Evolutionary conservation across 495 filamentous ascomycete species (phyloP), one percentile per base, ranked within the genome.

Genomic region (Clohesyomyces aquaticus): DNA sequence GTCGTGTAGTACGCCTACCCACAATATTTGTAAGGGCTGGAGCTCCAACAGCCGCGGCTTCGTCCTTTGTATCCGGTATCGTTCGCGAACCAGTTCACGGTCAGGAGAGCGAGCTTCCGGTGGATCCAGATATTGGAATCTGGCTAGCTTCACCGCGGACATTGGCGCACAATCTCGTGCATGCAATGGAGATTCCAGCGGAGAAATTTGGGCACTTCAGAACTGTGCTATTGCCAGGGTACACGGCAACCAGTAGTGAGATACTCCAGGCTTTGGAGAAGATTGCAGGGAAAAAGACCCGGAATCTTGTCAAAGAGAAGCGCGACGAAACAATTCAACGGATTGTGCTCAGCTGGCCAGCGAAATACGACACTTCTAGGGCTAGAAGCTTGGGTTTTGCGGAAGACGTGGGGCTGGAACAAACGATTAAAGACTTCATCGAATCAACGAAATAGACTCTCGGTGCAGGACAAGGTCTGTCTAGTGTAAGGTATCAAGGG

Each of bases 121-220:
- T 71, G 28, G 60, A 65, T 49, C 61, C 65, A 19, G 52, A 55
- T 47, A 63, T 89, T 67, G 76, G 68, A 16, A 64, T 71, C 27
- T 71, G 68, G 68, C 43, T 71, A 16, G 53, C 47, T 1, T 67
- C 63, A 18, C 68, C 68, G 12, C 53, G 49, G 2, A 67, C 59
- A 11, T 51, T 71, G 32, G 68, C 55, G 18, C 48, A 67, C 14
- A 71, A 71, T 48, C 53, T 71, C 10, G 48, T 71, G 11, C 65
- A 71, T 59, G 68, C 68, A 16, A 58, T 68, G 52, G 38, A 65
- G 11, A 21, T 71, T 22, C 56, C 55, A 21, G 58, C 51, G 10
- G 65, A 68, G 32, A 71, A 63, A 23, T 68, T 71, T 42, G 65
- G 68, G 0, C 56, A 62, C 46, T 65, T 65, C 35, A 23, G 66